Evolutionary conservation across 257 asterid genomes (phyloP).

Genomic region (Forsythia suspensa): DNA sequence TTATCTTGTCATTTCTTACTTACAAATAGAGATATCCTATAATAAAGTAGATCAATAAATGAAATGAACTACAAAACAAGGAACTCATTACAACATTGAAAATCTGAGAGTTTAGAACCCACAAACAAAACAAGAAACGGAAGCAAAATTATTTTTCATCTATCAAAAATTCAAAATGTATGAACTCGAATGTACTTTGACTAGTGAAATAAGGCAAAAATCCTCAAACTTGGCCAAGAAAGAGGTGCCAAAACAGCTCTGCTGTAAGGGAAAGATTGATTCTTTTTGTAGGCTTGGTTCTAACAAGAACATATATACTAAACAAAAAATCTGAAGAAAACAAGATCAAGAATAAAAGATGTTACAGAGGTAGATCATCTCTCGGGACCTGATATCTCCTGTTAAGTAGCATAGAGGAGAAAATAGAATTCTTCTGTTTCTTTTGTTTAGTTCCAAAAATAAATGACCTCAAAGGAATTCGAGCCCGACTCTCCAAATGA

Average conservation of each 20-base stretch:
- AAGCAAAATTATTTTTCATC: no score
- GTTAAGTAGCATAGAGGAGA: conserved; percentile 29
- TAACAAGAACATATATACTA: background rate
- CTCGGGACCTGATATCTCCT: conserved; percentile 38
- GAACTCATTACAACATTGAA: no score
- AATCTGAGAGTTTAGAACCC: no score
- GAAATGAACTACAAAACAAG: no score
- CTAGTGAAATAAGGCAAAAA: background rate
- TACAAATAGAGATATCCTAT: no score
- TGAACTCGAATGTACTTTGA: background rate
- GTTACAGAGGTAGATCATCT: conserved; percentile 39
- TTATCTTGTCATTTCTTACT: no score
- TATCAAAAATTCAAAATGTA: no score
- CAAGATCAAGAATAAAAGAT: conserved; percentile 4
- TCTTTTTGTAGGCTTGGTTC: background rate
- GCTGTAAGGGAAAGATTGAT: no score
- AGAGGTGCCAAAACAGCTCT: background rate
- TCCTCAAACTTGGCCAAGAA: background rate
- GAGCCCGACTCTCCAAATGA: conserved; percentile 23
- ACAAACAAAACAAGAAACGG: no score
- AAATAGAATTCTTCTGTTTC: conserved; percentile 43
- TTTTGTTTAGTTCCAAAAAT: conserved; percentile 46
- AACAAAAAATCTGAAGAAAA: background rate
- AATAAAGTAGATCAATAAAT: no score
- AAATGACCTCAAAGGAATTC: conserved; percentile 40